Evolutionary conservation across 148 eudicot species (phyloP).

Genomic region (Polygonum maritimum): DNA sequence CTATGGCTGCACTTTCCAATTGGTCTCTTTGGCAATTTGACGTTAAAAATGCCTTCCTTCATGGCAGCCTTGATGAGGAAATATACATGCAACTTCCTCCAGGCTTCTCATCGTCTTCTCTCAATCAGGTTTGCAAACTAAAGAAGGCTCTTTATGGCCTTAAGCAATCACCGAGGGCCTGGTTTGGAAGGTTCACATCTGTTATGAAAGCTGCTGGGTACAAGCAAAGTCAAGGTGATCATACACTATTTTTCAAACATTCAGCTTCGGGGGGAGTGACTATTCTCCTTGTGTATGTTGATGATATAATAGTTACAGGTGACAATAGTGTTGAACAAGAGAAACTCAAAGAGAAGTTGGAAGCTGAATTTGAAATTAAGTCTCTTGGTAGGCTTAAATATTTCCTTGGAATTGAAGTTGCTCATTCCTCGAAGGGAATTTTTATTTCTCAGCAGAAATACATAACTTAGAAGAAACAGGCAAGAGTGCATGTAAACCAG

Average conservation of each 20-base stretch:
- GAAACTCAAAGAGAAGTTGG: background rate
- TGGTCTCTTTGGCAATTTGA: background rate
- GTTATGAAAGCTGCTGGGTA: background rate
- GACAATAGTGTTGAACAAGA: background rate
- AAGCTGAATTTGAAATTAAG: background rate
- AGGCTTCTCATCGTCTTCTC: background rate
- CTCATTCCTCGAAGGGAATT: background rate
- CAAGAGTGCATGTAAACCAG: background rate
- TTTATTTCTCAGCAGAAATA: constrained; percentile 7
- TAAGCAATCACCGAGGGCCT: background rate
- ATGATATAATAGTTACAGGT: background rate
- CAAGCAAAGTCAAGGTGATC: background rate
- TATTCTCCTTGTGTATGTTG: background rate
- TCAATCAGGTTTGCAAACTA: background rate
- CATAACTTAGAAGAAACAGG: background rate
- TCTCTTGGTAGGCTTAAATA: background rate
- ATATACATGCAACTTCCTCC: background rate
- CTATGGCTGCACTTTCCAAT: background rate
- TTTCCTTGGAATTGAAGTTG: constrained; percentile 3
- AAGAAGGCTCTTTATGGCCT: background rate
- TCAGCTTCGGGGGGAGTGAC: background rate
- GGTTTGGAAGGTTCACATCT: background rate
- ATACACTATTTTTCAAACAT: background rate
- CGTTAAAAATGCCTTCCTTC: background rate
- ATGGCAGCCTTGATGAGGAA: background rate